Base-by-base conservation (phyloP, 2,329 filamentous ascomycete species). In the Calonectria leucothoes region DNA sequence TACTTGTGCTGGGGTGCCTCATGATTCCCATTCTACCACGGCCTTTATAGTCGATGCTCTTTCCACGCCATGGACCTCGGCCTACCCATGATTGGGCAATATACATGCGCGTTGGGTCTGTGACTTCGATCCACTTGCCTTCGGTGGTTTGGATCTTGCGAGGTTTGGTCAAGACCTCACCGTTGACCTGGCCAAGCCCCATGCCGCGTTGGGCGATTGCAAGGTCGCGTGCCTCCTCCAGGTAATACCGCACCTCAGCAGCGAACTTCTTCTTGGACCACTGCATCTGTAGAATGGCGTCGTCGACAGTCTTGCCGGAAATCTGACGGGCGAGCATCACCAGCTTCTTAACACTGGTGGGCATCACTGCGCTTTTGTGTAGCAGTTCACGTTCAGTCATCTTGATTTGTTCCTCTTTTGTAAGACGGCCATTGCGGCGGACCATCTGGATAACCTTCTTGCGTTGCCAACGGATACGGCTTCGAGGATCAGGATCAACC, bases 191-290 rank as follows among this genome's bases (percentile, higher is more conserved):
- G 63, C 89, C 89, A 0, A 98, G 86, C 0, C 95, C 96, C 96
- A 99, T 98, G 15, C 95, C 95, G 48, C 93, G 90, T 79, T 90
- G 90, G 20, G 94, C 94, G 77, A 98, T 88, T 42, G 97, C 97
- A 81, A 93, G 87, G 82, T 98, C 94, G 71, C 93, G 91, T 1
- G 96, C 96, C 80, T 94, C 90, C 82, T 97, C 91, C 23, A 99
- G 87, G 82, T 97, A 94, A 81, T 92, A 93, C 78, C 91, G 87
- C 33, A 98, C 91, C 81, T 98, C 95, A 77, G 91, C 88, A 8
- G 96, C 94, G 76, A 94, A 94, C 87, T 95, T 96, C 91, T 99
- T 99, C 88, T 95, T 95, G 84, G 93, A 96, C 87, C 96, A 98
- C 70, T 93, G 91, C 95, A 99, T 98, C 88, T 99, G 97, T 69